Evolutionary conservation across 176 grass and related monocot genomes (phyloP).

Genomic region (Eleusine coracana): DNA sequence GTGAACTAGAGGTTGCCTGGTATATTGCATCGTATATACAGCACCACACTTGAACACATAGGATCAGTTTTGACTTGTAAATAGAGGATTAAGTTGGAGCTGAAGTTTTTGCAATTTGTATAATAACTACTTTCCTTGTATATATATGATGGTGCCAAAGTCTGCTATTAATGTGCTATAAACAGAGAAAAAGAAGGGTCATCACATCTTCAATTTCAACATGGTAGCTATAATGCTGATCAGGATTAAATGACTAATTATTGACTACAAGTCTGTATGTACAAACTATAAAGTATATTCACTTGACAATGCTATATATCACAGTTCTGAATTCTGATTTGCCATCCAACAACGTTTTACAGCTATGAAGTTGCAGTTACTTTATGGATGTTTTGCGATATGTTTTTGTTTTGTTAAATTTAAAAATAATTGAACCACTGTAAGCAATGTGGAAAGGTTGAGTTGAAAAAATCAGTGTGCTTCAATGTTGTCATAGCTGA

Average conservation of each 20-base stretch:
- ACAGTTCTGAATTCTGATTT: background rate
- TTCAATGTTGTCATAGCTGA: background rate
- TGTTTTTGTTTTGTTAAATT: background rate
- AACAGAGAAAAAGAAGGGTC: conserved; percentile 16
- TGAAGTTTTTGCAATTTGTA: too few species aligned
- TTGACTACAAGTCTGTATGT: background rate
- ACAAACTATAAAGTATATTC: background rate
- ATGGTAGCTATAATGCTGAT: conserved; percentile 15
- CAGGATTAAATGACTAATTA: background rate
- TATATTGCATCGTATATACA: too few species aligned
- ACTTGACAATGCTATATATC: conserved; percentile 5
- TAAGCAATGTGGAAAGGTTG: background rate
- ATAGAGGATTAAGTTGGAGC: too few species aligned
- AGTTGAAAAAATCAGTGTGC: background rate
- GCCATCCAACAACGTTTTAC: background rate
- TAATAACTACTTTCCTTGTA: too few species aligned
- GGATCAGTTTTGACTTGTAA: too few species aligned
- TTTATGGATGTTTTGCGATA: background rate
- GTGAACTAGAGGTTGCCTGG: too few species aligned
- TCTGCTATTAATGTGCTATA: background rate
- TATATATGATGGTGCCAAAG: too few species aligned
- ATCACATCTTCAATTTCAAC: background rate
- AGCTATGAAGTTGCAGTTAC: background rate
- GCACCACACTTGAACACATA: too few species aligned
- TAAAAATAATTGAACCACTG: background rate